Base-by-base conservation (phyloP, 2,329 filamentous ascomycete species). In the Ceratocystis smalleyi region DNA sequence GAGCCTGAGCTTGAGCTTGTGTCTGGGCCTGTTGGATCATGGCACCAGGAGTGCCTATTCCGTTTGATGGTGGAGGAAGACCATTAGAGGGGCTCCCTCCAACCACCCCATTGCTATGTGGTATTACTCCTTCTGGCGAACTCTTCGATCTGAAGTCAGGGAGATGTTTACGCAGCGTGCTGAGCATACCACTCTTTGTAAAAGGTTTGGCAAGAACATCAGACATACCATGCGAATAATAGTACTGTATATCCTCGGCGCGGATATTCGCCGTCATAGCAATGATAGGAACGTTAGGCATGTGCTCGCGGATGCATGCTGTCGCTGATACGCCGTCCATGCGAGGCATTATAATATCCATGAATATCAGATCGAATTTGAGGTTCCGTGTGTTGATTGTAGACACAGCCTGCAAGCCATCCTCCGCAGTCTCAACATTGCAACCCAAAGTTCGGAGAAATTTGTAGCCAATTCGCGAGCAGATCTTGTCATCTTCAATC, bases 261-360 rank as follows among this genome's bases (percentile, higher is more conserved):
- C 94, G 84, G 68, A 99, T 97, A 72, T 97, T 99, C 2, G 92
- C 96, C 2, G 94, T 99, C 94, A 99, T 97, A 59, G 94, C 94
- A 66, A 99, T 89, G 70, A 99, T 95, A 0, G 94, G 94, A 22
- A 88, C 85, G 5, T 85, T 83, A 45, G 84, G 83, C 68, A 91
- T 85, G 67, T 92, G 89, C 71, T 96, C 89, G 63, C 92, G 85
- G 68, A 99, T 96, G 67, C 96, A 84, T 71, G 94, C 89, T 65
- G 91, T 96, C 2, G 94, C 92, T 17, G 91, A 96, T 5, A 97
- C 91, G 69, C 94, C 94, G 71, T 97, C 94, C 63, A 97, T 79
- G 68, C 91, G 88, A 5, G 94, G 94, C 94, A 99, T 97, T 69
- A 99, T 95, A 68, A 99, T 92, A 72, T 94, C 88, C 88, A 92